Base-by-base conservation (phyloP, 78 protist species). In the Dictyostelium intermedium region DNA sequence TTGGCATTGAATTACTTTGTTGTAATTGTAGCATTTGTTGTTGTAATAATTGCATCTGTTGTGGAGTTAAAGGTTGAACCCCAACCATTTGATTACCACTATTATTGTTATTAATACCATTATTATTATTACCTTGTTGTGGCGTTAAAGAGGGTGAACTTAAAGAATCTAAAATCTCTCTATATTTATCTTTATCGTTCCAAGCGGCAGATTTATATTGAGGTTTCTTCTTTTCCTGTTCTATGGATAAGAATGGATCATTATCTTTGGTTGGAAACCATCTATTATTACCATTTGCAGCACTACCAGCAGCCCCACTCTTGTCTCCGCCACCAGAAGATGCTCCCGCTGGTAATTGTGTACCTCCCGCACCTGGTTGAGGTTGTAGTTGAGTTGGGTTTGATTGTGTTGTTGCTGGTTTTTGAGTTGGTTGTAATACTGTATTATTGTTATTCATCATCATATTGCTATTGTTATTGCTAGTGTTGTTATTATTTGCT, bases 231-330 rank as follows among this genome's bases (percentile, higher is more conserved):
- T 80, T 89, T 32, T 89, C 94, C 56, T 89, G 87, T 43, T 86
- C 92, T 16, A 85, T 72, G 7, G 83, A 74, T 8, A 70, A 53
- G 41, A 89, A 89, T 43, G 94, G 94, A 35, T 89, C 94, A 60
- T 89, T 89, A 39, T 89, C 94, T 25, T 43, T 80, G 8, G 94
- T 89, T n/a, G 94, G 94, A 23, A 89, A 89, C 94, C 94, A 89
- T 70, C 94, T 60, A 34, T 89, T 61, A 56, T 87, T 87, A 11
- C 83, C 73, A 41, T 82, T 70, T 11, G n/a, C 14, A 18, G 60
- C 77, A 27, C 84, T 37, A 3, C 83, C 56, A 77, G 20, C 41
- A 41, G 27, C 53, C 14, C 20, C 18, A 16, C 80, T 8, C 14
- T 35, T 35, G 35, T 23, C 39, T 1, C 45, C 69, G 41, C 89